Evolutionary conservation across 176 grass and related monocot species (phyloP).

Genomic region (Raddia distichophylla): DNA sequence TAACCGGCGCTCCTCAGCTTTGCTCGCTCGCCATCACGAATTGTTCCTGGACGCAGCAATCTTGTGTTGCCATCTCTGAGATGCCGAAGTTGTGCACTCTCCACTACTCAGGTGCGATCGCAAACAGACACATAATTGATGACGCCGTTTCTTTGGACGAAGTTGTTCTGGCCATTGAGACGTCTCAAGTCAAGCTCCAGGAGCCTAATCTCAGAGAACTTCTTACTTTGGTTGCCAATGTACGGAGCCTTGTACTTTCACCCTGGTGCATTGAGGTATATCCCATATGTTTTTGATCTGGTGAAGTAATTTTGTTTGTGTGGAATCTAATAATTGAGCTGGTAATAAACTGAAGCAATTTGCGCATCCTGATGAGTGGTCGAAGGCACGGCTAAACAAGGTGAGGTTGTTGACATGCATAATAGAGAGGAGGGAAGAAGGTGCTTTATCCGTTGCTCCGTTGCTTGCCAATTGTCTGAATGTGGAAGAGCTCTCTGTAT

Average conservation of each 20-base stretch:
- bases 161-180: slow-evolving; percentile 41
- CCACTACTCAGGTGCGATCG: slow-evolving; percentile 49
- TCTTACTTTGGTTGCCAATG: slow-evolving; percentile 48
- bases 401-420: slow-evolving; percentile 46
- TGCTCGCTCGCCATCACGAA: slow-evolving; percentile 36
- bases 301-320: neutral
- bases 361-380: slow-evolving; percentile 31
- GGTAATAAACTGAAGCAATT: slow-evolving; percentile 49
- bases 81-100: slow-evolving; percentile 38
- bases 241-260: slow-evolving; percentile 46
- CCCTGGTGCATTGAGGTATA: slow-evolving; percentile 73
- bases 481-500: slow-evolving; percentile 53
- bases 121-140: slow-evolving; percentile 38
- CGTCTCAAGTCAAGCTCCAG: slow-evolving; percentile 39
- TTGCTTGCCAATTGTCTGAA: slow-evolving; percentile 50
- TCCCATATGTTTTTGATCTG: slow-evolving; percentile 23
- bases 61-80: slow-evolving; percentile 27
- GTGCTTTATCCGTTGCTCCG: slow-evolving; percentile 47
- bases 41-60: slow-evolving; percentile 50
- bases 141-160: slow-evolving; percentile 37
- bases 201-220: slow-evolving; percentile 45
- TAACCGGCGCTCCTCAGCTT: slow-evolving; percentile 41
- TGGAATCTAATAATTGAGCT: slow-evolving; percentile 19
- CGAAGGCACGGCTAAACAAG: slow-evolving; percentile 33
- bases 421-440: slow-evolving; percentile 57